Evolutionary conservation across 371 early-diverging fungal species (phyloP), one percentile per base, ranked within the genome.

Genomic region (Blakeslea trispora): DNA sequence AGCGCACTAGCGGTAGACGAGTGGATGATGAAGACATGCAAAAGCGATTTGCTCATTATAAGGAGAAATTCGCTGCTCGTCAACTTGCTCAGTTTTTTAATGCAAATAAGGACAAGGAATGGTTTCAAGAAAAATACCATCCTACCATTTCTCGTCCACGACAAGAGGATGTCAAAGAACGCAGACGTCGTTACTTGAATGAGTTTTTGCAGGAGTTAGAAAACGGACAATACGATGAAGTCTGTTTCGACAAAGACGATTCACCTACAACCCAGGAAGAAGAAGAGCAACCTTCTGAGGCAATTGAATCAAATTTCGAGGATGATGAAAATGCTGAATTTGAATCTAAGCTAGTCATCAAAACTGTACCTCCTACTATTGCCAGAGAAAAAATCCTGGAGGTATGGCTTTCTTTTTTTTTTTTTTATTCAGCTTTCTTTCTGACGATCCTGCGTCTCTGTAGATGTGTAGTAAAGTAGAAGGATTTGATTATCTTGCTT

Each of bases 71-170:
- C 50, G 77, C 78, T 18, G 74, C 81, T 46, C 84, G 84, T 32
- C 86, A 88, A 44, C 71, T 88, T 45, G 71, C 80, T 43, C 76
- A 77, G 23, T 94, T 94, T 66, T 94, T 90, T 66, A 77, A 74
- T 1, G 77, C 74, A 22, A 92, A 95, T 71, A 90, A 89, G 57
- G 83, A 87, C 6, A 88, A 89, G 37, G 94, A 93, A 50, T 96
- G 97, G 97, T 96, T 95, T 71, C 69, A 81, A 34, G 95, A 95
- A 71, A 91, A 91, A 64, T 96, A 95, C 63, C 91, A 94, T 63
- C 93, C 94, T 1, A 82, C 71, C 17, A 63, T 74, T 5, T 79
- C 87, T 11, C 57, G 57, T 40, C 62, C 75, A n/a, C 77, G 90
- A 21, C 66, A 77, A 32, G 76, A 81, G 35, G 84, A 86, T 49